These are phyloP conservation scores for Aurantiochytrium sp. DNA, from an alignment of 108 stramenopile genomes.

Conservation along the genomic window DNA sequence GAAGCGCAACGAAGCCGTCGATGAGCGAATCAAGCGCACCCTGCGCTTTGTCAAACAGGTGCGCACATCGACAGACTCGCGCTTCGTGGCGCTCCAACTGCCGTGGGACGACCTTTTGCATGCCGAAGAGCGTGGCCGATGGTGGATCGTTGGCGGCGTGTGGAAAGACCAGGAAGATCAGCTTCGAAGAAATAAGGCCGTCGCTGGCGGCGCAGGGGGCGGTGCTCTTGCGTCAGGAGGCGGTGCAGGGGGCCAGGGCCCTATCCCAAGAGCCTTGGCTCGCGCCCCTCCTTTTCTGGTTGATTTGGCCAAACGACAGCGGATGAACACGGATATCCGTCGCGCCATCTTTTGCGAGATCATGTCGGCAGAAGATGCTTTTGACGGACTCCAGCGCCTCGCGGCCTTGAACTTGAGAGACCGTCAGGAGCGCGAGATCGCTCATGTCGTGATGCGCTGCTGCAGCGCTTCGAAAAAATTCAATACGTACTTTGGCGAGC, in stretches of 20 bases:
- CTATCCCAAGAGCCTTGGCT: neutral
- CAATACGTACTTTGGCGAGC: neutral
- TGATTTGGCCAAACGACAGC: neutral
- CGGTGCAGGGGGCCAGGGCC: neutral
- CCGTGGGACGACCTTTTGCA: neutral
- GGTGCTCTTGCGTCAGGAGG: neutral
- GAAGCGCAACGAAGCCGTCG: neutral
- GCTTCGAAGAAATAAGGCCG: neutral
- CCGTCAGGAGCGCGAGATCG: conserved; percentile 1
- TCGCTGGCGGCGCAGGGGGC: neutral
- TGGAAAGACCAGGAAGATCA: conserved; percentile 3
- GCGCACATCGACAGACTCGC: neutral
- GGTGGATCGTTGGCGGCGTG: conserved; percentile 17
- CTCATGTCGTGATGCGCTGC: neutral
- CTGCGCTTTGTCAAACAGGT: neutral
- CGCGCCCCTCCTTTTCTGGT: neutral
- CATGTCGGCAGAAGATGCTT: neutral
- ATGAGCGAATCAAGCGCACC: neutral
- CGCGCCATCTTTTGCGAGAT: conserved; percentile 7
- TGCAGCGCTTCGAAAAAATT: neutral
- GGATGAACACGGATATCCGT: conserved; percentile 1
- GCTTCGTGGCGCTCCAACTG: neutral
- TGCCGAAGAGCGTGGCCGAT: conserved; percentile 8
- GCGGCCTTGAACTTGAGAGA: neutral
- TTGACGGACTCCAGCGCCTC: neutral